These are phyloP conservation scores for Pisolithus thermaeus DNA, from an alignment of 1,284 basidiomycete species.

Conservation along the genomic window DNA sequence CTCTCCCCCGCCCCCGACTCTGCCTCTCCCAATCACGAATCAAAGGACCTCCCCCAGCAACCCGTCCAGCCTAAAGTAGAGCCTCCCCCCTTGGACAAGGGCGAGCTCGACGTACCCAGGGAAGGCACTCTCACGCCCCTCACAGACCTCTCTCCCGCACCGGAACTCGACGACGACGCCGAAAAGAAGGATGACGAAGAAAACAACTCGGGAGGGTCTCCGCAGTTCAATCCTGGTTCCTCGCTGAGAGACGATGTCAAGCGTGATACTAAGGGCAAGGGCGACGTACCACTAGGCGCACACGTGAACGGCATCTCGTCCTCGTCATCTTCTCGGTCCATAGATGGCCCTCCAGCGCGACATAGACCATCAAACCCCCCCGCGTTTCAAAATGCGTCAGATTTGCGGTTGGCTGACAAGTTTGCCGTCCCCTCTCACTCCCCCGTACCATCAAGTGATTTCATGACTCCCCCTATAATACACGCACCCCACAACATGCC, in stretches of 20 bases:
- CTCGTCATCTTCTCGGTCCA: slow-evolving; percentile 22
- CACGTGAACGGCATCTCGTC: slow-evolving; percentile 17
- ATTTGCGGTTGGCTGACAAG: slow-evolving; percentile 18
- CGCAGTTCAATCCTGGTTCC: slow-evolving; percentile 3
- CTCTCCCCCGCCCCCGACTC: slow-evolving; percentile 46
- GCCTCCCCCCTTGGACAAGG: slow-evolving; percentile 14
- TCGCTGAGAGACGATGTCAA: slow-evolving; percentile 1
- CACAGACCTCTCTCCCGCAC: slow-evolving; percentile 61
- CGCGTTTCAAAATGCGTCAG: slow-evolving; percentile 6
- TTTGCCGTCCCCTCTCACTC: slow-evolving; percentile 19
- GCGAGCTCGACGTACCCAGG: slow-evolving; percentile 19
- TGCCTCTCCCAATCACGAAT: slow-evolving; percentile 23
- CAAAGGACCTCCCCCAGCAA: slow-evolving; percentile 7
- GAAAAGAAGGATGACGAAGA: slow-evolving; percentile 26
- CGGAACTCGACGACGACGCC: slow-evolving; percentile 40
- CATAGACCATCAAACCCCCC: slow-evolving; percentile 5
- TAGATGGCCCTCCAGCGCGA: slow-evolving; percentile 17
- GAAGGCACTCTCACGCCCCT: slow-evolving; percentile 52
- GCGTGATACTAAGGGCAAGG: slow-evolving; percentile 17
- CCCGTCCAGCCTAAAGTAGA: slow-evolving; percentile 5
- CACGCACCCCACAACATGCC: slow-evolving; percentile 13
- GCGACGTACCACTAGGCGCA: slow-evolving; percentile 10
- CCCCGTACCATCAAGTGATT: slow-evolving; percentile 24
- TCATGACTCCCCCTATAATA: slow-evolving; percentile 14
- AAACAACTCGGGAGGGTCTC: slow-evolving; percentile 6